These are phyloP conservation scores for Batrachochytrium dendrobatidis DNA, from an alignment of 371 early-diverging fungal species.

Conservation along the genomic window DNA sequence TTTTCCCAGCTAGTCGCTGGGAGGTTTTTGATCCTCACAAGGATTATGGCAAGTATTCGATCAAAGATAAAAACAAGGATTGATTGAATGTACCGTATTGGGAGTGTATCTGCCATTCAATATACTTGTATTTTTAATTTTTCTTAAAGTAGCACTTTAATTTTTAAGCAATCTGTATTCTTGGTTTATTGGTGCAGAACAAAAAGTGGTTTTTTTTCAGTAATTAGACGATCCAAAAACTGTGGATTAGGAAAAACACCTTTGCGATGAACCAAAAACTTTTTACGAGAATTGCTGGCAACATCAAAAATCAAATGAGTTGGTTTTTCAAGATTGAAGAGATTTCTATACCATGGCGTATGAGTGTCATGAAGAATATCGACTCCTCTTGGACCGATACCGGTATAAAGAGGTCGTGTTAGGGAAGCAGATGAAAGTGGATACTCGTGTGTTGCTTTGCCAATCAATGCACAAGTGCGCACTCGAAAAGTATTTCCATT, in stretches of 20 bases:
- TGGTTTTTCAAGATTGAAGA: not conserved
- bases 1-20: constrained; percentile 92
- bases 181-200: not conserved
- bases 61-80: constrained; percentile 34
- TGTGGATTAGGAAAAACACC: not conserved
- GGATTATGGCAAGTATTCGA: constrained; percentile 75
- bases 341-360: not conserved
- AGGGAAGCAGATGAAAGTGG: not conserved
- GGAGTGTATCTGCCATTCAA: not conserved
- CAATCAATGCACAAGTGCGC: not conserved
- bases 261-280: not conserved
- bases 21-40: constrained; percentile 88
- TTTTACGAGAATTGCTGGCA: too few relatives aligned
- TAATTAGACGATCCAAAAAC: not conserved
- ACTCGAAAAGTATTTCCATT: not conserved
- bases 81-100: not conserved
- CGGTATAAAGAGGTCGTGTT: not conserved
- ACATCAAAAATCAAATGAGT: not conserved
- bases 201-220: not conserved
- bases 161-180: not conserved
- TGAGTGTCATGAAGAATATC: not conserved
- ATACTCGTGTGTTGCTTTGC: not conserved
- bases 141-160: not conserved
- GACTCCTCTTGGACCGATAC: not conserved
- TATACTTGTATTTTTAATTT: not conserved